These are phyloP conservation scores for Penicillium verrucosum DNA, from an alignment of 2,329 filamentous ascomycete species.

Conservation along the genomic window DNA sequence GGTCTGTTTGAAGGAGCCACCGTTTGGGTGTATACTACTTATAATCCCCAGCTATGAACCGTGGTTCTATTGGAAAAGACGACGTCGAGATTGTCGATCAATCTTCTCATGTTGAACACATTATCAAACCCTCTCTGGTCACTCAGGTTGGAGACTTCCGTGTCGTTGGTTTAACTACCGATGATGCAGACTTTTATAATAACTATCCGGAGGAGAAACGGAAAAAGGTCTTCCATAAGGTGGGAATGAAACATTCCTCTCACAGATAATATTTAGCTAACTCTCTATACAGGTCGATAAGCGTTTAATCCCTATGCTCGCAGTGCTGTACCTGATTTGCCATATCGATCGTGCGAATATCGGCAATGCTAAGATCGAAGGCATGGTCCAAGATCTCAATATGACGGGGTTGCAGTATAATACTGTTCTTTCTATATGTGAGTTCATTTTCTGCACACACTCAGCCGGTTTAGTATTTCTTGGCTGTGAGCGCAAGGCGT, in stretches of 20 bases:
- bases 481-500: background rate
- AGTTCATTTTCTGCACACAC: background rate
- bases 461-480: accelerated
- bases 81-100: constrained; percentile 10
- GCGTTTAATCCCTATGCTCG: constrained; percentile 18
- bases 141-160: background rate
- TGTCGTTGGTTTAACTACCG: constrained; percentile 11
- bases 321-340: constrained; percentile 15
- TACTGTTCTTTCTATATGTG: constrained; percentile 11
- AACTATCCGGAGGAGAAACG: constrained; percentile 7
- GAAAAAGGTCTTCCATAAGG: constrained; percentile 12
- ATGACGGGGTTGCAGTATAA: constrained; percentile 19
- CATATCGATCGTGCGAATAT: constrained; percentile 19
- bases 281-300: constrained; percentile 3
- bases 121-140: constrained; percentile 6
- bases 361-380: constrained; percentile 20
- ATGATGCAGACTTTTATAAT: constrained; percentile 13
- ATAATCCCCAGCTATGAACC: constrained; percentile 3
- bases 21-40: background rate
- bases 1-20: background rate
- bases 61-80: constrained; percentile 7
- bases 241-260: background rate
- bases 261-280: background rate
- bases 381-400: constrained; percentile 9
- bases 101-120: constrained; percentile 5